Conservation (phyloP, 1,284 basidiomycete genomes). For the Malassezia japonica region DNA sequence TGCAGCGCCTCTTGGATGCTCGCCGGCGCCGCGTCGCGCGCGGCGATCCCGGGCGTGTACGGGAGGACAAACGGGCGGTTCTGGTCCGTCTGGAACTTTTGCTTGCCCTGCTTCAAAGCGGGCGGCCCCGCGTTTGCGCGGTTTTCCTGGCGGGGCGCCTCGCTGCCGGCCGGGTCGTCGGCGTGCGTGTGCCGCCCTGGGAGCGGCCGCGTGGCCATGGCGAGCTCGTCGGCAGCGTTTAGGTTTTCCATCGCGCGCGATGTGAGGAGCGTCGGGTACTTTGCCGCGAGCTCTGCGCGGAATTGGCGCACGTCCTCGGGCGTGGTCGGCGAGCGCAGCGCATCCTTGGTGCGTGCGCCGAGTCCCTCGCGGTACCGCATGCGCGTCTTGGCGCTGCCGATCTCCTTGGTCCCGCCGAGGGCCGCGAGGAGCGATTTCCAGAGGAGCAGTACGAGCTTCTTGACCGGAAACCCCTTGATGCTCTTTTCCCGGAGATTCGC, state of each 20-base stretch:
- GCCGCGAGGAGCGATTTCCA: conserved; percentile 93
- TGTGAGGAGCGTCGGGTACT: conserved; percentile 51
- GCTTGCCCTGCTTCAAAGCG: conserved; percentile 74
- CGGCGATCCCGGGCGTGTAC: conserved; percentile 56
- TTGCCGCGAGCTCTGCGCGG: conserved; percentile 38
- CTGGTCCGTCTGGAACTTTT: conserved; percentile 97
- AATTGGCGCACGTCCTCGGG: conserved; percentile 41
- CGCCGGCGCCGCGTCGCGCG: conserved; percentile 65
- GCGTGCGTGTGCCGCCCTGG: background rate
- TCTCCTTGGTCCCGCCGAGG: conserved; percentile 81
- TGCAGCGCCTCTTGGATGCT: conserved; percentile 91
- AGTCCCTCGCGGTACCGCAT: conserved; percentile 65
- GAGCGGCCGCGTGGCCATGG: conserved; percentile 5
- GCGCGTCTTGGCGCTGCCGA: conserved; percentile 70
- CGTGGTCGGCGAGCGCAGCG: conserved; percentile 27
- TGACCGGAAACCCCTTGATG: conserved; percentile 60
- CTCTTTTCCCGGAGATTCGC: conserved; percentile 83
- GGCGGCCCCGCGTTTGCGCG: background rate
- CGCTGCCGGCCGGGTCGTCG: background rate
- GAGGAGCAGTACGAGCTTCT: conserved; percentile 72
- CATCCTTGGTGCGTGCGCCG: conserved; percentile 17
- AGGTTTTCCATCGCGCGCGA: conserved; percentile 48
- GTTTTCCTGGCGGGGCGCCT: background rate
- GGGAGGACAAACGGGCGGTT: conserved; percentile 88
- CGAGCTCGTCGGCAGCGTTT: conserved; percentile 43